Base-by-base conservation (phyloP, 2,329 filamentous ascomycete species). In the Venturia nashicola region DNA sequence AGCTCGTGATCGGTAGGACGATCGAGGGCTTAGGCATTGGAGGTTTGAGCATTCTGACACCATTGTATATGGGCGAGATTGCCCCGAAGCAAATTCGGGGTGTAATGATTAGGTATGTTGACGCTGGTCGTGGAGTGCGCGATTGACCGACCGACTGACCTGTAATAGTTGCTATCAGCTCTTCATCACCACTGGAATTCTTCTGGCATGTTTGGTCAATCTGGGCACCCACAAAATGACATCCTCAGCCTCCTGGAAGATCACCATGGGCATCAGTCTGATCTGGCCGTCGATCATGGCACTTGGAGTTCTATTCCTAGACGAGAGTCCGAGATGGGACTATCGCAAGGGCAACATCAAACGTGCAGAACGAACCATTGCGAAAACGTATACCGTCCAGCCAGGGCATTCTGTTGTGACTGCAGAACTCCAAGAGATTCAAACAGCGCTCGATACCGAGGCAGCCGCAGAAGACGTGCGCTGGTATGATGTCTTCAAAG, bases 151-250 rank as follows among this genome's bases (percentile, higher is more conserved):
- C 59, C 43, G 23, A 60, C 39, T 40, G 59, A 27, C 36, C 12
- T 57, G 57, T 27, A 4, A 7, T 14, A 60, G 82, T 1, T 82
- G 79, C 61, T 89, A 88, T 72, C 86, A 89, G 76, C 80, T 89
- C 5, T 83, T 87, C 71, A 86, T 89, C 71, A 88, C 86, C 0
- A 76, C 88, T 39, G 86, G 86, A 57, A 87, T 89, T 72, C 85
- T 78, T 61, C 70, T 77, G 27, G 79, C 76, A 1, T 75, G 75
- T 65, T 73, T 74, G 68, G 77, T 80, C 72, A 86, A 88, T 71
- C 87, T 76, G 70, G 84, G 84, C 6, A 88, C 86, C 9, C 76
- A 83, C 67, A 73, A 71, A 3, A 76, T 76, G 60, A 23, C 61
- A 20, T 76, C 74, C 67, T 79, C 80, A 23, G 77, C 79, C 2